Base-by-base conservation (phyloP, 2,329 filamentous ascomycete species). In the Botryotinia narcissicola region DNA sequence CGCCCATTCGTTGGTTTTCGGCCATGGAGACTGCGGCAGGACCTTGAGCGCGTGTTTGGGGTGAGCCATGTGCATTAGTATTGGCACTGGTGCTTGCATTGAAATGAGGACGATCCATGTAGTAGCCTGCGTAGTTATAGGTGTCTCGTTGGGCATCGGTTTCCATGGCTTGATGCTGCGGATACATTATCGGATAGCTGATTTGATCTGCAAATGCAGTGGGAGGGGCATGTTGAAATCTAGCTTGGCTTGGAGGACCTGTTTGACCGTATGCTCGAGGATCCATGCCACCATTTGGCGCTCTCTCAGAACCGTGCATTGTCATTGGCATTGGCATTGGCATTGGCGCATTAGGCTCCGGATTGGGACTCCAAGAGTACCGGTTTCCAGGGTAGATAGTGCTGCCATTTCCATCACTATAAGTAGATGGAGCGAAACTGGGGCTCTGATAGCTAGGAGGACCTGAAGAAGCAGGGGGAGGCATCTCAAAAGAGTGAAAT, bases 81-180 rank as follows among this genome's bases (percentile, higher is more conserved):
- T 67, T 57, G 42, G 14, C 51, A 57, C n/a, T 32, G 44, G 42
- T 40, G n/a, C 37, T 29, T 25, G 22, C n/a, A 67, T 67, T 57
- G 42, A 57, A 29, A 57, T 18, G n/a, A 57, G 18, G 18, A 4
- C 12, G 42, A 3, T 51, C 44, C 22, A 54, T 42, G 16, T 67
- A 67, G 35, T 67, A 67, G 18, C 59, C n/a, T 59, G 60, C 40
- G 18, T 70, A 70, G 20, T 61, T 61, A 12, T 62, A 29, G 20
- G 54, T 54, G 10, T 60, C 35, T 20, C 40, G 40, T 20, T 61
- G 68, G 4, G 20, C 40, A n/a, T 61, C n/a, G 22, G 12, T 16
- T 12, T 62, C 29, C 16, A 70, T 46, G 4, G 44, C 29, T 25
- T 44, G 67, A 8, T 37, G 18, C 14, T 69, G 37, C 29, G n/a